Evolutionary conservation across 352 stramenopile genomes (phyloP), one percentile per base, ranked within the genome.

Genomic region (Globisporangium viniferum): DNA sequence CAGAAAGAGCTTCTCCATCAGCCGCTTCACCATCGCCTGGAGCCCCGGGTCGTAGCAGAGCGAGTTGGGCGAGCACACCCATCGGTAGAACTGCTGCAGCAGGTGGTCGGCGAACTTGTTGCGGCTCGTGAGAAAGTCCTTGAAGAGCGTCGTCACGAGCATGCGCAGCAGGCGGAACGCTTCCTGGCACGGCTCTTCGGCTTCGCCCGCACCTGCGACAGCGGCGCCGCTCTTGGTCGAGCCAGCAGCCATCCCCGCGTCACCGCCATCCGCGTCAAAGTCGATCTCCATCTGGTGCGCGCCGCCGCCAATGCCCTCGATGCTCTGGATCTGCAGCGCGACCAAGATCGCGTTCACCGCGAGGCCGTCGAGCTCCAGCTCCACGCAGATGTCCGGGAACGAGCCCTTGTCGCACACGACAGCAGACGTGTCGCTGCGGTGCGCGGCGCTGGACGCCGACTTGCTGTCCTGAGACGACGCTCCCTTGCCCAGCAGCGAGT

Each of bases 31-130:
- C 51, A 98, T 87, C 0, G 93, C 82, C 58, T 99, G 91, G 36
- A 99, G 80, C 10, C 89, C 87, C 5, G 97, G 97, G 68, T 99
- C 95, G 75, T 98, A 98, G 46, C 98, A 85, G 6, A 98, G 69
- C 14, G 92, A 84, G n/a, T 92, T 81, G 1, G 91, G 91, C 29
- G 89, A 97, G 49, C 90, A 97, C 24, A 99, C 66, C 80, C 98
- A 97, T 10, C 97, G 92, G 64, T 99, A 99, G 20, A 99, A 84
- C 69, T 99, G 89, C 66, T 98, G 93, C n/a, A 99, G 82, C 51
- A 99, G 74, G 57, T 97, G 88, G 78, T 99, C 95, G 0, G 97
- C 97, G 66, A 98, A 95, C 49, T 93, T 88, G 70, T 92, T 97
- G 57, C 96, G 90, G 9, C 73, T 91, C 55, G 86, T 73, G 41